These are phyloP conservation scores for Solanum tarijense DNA, from an alignment of 257 asterid species.

Conservation along the genomic window DNA sequence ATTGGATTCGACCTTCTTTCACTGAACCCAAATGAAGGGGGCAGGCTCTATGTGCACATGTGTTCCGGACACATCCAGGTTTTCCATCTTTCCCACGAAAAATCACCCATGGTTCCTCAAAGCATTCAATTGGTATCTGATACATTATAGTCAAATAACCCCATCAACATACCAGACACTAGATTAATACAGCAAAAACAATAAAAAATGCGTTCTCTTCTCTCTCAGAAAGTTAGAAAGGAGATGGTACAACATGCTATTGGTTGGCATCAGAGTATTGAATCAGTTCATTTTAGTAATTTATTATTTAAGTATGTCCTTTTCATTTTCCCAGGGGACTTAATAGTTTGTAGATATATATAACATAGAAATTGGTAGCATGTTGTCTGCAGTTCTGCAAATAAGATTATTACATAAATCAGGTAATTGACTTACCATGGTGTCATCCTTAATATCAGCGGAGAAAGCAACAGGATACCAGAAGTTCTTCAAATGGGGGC, in stretches of 20 bases:
- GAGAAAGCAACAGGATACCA: slow-evolving; percentile 98
- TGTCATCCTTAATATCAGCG: slow-evolving; percentile 67
- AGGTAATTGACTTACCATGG: slow-evolving; percentile 52
- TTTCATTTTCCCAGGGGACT: not conserved
- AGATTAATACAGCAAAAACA: not conserved
- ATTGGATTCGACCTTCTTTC: slow-evolving; percentile 82
- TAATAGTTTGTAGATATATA: not conserved
- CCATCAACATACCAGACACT: not conserved
- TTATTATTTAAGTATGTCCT: not conserved
- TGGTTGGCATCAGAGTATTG: not conserved
- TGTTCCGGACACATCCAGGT: slow-evolving; percentile 85
- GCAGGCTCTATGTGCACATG: slow-evolving; percentile 97
- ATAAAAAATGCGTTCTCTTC: not conserved
- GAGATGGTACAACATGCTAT: not conserved
- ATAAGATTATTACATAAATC: not conserved
- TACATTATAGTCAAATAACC: not conserved
- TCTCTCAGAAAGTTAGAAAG: not conserved
- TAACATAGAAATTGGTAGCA: not conserved
- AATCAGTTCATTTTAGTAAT: not conserved
- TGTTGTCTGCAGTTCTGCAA: not conserved
- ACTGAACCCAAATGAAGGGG: slow-evolving; percentile 92
- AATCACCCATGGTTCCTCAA: slow-evolving; percentile 94
- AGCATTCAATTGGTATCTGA: slow-evolving; percentile 86
- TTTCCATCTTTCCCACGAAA: slow-evolving; percentile 88
- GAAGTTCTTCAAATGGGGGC: slow-evolving; percentile 55